A percentile compares a stretch with the other conserved stretches of the same genome.
Conservation (phyloP, 805 yeast genomes). For the Zygotorulaspora chibaensis region DNA sequence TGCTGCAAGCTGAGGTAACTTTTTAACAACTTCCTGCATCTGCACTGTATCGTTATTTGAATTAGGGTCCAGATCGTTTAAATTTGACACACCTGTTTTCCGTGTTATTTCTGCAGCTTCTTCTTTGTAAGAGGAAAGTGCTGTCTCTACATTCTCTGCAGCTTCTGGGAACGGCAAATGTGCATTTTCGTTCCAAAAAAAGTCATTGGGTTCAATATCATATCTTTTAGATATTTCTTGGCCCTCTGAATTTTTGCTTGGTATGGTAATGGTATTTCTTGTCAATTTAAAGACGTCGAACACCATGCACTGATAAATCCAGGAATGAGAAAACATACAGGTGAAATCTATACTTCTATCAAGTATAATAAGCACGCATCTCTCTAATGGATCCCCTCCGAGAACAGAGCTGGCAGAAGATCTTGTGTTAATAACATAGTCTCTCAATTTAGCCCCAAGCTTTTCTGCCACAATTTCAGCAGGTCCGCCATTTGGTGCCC, state of each 20-base stretch:
- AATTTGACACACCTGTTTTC: conserved; percentile 62
- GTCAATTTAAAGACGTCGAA: conserved; percentile 83
- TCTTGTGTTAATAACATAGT: conserved; percentile 68
- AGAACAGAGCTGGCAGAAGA: conserved; percentile 22
- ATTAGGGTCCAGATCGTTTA: conserved; percentile 66
- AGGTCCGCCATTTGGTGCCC: conserved; percentile 90
- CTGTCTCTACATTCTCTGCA: conserved; percentile 92
- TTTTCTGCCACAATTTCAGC: conserved; percentile 91
- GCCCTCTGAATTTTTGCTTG: conserved; percentile 38
- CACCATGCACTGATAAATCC: conserved; percentile 96
- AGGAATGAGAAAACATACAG: conserved; percentile 93
- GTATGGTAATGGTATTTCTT: conserved; percentile 74
- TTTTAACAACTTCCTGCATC: conserved; percentile 82
- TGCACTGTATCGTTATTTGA: conserved; percentile 54
- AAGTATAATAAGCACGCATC: conserved; percentile 73
- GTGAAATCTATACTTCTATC: conserved; percentile 89
- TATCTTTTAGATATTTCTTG: conserved; percentile 50
- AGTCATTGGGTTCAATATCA: conserved; percentile 90
- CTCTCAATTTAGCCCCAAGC: conserved; percentile 78
- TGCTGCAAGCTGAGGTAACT: conserved; percentile 86
- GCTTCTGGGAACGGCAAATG: conserved; percentile 95
- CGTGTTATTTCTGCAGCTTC: conserved; percentile 85
- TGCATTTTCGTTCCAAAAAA: conserved; percentile 83
- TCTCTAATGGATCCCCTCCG: conserved; percentile 39
- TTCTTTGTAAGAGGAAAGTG: conserved; percentile 70